Conservation (phyloP, 2,329 filamentous ascomycete genomes). For the Penicillium sp. region DNA sequence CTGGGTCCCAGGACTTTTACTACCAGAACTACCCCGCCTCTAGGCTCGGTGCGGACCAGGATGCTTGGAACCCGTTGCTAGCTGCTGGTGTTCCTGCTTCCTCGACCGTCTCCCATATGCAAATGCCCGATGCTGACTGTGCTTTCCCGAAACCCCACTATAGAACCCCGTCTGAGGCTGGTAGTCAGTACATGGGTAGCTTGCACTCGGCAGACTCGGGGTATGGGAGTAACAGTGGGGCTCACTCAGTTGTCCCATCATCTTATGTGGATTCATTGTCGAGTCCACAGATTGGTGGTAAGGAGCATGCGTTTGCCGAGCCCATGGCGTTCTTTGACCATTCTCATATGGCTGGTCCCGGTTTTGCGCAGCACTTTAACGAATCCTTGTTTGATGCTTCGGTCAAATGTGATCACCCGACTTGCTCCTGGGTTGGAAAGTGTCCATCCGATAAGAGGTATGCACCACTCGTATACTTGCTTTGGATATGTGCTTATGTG, state of each 20-base stretch:
- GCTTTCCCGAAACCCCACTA: conserved; percentile 27
- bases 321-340: conserved; percentile 20
- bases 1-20: conserved; percentile 21
- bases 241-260: conserved; percentile 29
- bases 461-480: neutral
- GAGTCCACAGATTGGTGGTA: conserved; percentile 25
- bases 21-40: conserved; percentile 21
- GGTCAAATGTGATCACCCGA: conserved; percentile 32
- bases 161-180: conserved; percentile 33
- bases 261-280: conserved; percentile 31
- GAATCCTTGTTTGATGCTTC: neutral
- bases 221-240: conserved; percentile 34
- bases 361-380: conserved; percentile 7
- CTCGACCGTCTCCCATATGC: conserved; percentile 20
- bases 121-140: conserved; percentile 24
- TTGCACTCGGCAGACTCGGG: conserved; percentile 36
- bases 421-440: conserved; percentile 38
- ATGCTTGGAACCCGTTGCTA: conserved; percentile 37
- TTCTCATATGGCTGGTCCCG: conserved; percentile 4
- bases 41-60: conserved; percentile 16
- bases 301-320: conserved; percentile 26
- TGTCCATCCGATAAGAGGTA: conserved; percentile 45
- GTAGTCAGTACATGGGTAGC: conserved; percentile 32
- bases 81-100: conserved; percentile 26
- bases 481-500: neutral